Evolutionary conservation across 2,329 filamentous ascomycete species (phyloP).

Genomic region (Pseudocercospora vitis): DNA sequence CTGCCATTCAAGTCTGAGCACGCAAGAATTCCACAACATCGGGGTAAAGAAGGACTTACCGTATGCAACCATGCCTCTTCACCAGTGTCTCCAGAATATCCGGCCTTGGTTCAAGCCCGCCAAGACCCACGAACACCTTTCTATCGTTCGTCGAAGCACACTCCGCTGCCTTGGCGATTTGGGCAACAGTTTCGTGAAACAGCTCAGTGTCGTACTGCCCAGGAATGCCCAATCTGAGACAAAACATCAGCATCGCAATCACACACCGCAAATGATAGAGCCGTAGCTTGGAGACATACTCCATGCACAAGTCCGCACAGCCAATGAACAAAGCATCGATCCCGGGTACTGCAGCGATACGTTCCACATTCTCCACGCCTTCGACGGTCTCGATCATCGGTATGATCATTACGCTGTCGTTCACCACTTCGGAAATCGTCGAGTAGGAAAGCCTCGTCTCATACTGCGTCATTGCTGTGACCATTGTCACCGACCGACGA

Average conservation of each 20-base stretch:
- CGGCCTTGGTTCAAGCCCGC: slow-evolving; percentile 16
- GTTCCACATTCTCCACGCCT: slow-evolving; percentile 17
- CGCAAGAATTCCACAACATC: background rate
- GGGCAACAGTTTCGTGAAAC: slow-evolving; percentile 14
- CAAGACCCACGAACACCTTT: slow-evolving; percentile 16
- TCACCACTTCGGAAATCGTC: slow-evolving; percentile 15
- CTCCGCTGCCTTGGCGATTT: slow-evolving; percentile 14
- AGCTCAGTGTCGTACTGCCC: slow-evolving; percentile 15
- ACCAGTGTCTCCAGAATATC: slow-evolving; percentile 12
- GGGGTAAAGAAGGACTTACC: background rate
- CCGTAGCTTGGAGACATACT: slow-evolving; percentile 8
- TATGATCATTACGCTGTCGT: slow-evolving; percentile 15
- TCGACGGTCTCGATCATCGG: slow-evolving; percentile 19
- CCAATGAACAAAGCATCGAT: slow-evolving; percentile 20
- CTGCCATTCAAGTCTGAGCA: background rate
- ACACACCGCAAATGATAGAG: background rate
- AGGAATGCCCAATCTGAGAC: slow-evolving; percentile 11
- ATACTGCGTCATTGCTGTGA: slow-evolving; percentile 20
- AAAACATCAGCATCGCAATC: background rate
- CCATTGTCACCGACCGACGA: slow-evolving; percentile 20
- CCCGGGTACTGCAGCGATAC: slow-evolving; percentile 17
- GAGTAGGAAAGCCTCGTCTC: slow-evolving; percentile 18
- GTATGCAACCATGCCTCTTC: slow-evolving; percentile 8
- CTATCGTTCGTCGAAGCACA: slow-evolving; percentile 6
- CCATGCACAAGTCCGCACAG: slow-evolving; percentile 20